Evolutionary conservation across 306 rosid genomes (phyloP).

Genomic region (Vigna trinervia): DNA sequence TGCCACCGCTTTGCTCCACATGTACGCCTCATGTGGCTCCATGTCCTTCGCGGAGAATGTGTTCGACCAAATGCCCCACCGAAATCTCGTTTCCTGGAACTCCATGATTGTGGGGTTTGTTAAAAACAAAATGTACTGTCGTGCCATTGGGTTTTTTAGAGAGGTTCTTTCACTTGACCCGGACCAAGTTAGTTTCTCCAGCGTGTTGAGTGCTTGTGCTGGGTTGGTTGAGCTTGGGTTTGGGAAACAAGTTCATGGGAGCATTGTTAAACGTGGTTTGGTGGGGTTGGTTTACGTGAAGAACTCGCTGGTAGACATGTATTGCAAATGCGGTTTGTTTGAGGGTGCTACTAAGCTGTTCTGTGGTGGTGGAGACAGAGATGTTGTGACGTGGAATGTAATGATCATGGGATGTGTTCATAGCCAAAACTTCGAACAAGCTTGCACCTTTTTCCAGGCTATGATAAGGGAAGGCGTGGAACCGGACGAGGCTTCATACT

Average conservation of each 20-base stretch:
- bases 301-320: conserved; percentile 67
- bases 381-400: conserved; percentile 68
- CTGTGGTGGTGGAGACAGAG: conserved; percentile 50
- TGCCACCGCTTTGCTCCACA: conserved; percentile 55
- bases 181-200: conserved; percentile 61
- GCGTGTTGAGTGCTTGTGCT: conserved; percentile 67
- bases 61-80: conserved; percentile 66
- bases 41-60: conserved; percentile 54
- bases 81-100: conserved; percentile 64
- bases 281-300: conserved; percentile 54
- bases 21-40: conserved; percentile 57
- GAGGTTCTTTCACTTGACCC: conserved; percentile 46
- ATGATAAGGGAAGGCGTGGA: conserved; percentile 57
- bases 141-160: conserved; percentile 53
- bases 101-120: conserved; percentile 63
- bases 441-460: conserved; percentile 54
- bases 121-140: conserved; percentile 49
- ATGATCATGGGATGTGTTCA: conserved; percentile 56
- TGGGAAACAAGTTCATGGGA: conserved; percentile 68
- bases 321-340: conserved; percentile 56
- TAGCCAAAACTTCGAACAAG: conserved; percentile 55
- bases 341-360: conserved; percentile 58
- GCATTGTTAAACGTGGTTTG: conserved; percentile 57
- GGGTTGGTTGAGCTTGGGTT: conserved; percentile 47
- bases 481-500: conserved; percentile 66